Conservation (phyloP, 306 rosid genomes). For the Inga leiocalycina region DNA sequence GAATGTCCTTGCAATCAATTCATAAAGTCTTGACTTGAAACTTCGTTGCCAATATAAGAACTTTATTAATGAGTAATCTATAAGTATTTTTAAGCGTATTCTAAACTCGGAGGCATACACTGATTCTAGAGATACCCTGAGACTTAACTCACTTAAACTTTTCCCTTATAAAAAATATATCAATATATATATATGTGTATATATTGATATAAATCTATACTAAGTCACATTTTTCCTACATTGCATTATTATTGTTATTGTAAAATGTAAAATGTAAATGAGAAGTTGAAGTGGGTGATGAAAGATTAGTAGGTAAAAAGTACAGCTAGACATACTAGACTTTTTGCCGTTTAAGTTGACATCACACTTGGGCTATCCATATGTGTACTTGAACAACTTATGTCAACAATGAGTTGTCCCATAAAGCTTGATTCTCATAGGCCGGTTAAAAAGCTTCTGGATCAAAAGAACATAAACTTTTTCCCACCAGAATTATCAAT, state of each 20-base stretch:
- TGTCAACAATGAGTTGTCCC: background rate
- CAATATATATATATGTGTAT: too few species aligned
- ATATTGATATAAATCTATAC: background rate
- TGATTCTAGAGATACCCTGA: rapidly evolving
- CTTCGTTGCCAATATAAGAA: too few species aligned
- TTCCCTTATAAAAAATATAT: too few species aligned
- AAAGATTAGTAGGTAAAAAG: background rate
- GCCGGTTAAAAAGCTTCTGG: background rate
- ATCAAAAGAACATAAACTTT: background rate
- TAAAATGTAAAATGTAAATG: background rate
- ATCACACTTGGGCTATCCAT: background rate
- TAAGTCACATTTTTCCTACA: background rate
- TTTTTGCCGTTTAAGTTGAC: background rate
- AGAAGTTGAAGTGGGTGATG: background rate
- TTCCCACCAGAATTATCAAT: background rate
- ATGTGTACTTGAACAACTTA: background rate
- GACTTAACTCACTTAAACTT: too few species aligned
- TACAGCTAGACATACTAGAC: background rate
- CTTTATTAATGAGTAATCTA: too few species aligned
- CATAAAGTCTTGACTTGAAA: too few species aligned
- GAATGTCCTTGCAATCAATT: too few species aligned
- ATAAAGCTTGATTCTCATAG: background rate
- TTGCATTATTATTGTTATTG: background rate
- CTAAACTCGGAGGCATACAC: too few species aligned
- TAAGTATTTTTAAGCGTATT: too few species aligned